These are phyloP conservation scores for Lecanicillium sp. DNA, from an alignment of 2,329 filamentous ascomycete genomes.

Conservation along the genomic window DNA sequence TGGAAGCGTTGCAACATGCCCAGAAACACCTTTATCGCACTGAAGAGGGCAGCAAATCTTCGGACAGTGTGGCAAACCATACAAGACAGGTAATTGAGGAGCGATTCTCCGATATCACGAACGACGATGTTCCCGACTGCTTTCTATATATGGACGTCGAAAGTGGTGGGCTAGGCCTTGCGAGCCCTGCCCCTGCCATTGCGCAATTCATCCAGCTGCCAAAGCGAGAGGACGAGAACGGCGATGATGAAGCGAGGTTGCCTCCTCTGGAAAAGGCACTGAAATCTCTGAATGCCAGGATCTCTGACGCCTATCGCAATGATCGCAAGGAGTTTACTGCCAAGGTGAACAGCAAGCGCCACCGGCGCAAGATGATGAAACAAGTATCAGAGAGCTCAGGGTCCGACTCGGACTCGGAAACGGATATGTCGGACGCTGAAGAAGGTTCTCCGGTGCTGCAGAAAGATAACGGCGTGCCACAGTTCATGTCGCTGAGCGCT, in stretches of 20 bases:
- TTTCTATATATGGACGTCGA: conserved; percentile 35
- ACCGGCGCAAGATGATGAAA: background rate
- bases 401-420: background rate
- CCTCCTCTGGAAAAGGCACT: conserved; percentile 1
- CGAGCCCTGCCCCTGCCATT: conserved; percentile 24
- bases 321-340: conserved; percentile 3
- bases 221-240: background rate
- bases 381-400: no score
- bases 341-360: background rate
- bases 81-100: conserved; percentile 39
- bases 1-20: conserved; percentile 10
- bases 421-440: background rate
- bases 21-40: conserved; percentile 5
- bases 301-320: conserved; percentile 5
- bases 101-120: conserved; percentile 35
- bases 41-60: conserved; percentile 19
- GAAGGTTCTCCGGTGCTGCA: background rate
- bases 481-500: conserved; percentile 10
- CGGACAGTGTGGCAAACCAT: conserved; percentile 43
- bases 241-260: background rate
- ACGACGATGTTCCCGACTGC: conserved; percentile 32
- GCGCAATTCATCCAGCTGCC: conserved; percentile 9
- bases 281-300: background rate
- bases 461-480: background rate
- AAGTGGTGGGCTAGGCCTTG: conserved; percentile 34